Base-by-base conservation (phyloP, 352 stramenopile genomes). In the Phytophthora multivora region DNA sequence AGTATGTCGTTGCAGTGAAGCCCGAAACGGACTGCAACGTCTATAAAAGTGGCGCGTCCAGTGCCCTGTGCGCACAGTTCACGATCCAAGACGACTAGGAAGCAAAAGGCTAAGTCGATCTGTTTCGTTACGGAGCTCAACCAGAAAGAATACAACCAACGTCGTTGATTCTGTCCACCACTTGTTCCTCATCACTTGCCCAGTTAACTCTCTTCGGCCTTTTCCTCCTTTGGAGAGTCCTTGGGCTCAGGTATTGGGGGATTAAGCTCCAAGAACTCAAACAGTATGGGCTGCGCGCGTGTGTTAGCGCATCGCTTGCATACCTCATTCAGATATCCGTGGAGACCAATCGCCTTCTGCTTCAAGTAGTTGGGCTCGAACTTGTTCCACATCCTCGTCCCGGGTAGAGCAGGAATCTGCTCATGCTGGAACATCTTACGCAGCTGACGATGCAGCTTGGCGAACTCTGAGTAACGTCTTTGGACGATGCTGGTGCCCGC, bases 321-420 rank as follows among this genome's bases (percentile, higher is more conserved):
- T 11, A 93, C 66, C 56, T 90, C 79, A 9, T 74, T 80, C 10
- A 93, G 58, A 65, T 93, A 93, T 5, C 77, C 77, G 30, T 91
- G 83, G 26, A 93, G 72, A 3, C 52, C 75, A 10, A 91, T 79
- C 2, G 81, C 81, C 53, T 93, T 93, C 33, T 91, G 70, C 55
- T 91, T 93, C 28, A 95, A 50, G 59, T 95, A 95, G 8, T 71
- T 75, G 2, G 84, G 79, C 15, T 95, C 87, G 35, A 94, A 89
- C 59, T 93, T 93, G 72, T 83, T 88, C 84, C 84, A 95, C 67
- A 95, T 85, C 33, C 87, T 75, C 13, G 87, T 94, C 2, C 75
- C 60, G 0, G 87, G 87, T 30, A 95, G 66, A 3, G 63, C 54
- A 18, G 86, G 86, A 25, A 95, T 69, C 43, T 95, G 83, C 43